A percentile compares a stretch with the other conserved stretches of the same genome.
Conservation (phyloP, 345 rosid genomes). For the Citrus trifoliata region DNA sequence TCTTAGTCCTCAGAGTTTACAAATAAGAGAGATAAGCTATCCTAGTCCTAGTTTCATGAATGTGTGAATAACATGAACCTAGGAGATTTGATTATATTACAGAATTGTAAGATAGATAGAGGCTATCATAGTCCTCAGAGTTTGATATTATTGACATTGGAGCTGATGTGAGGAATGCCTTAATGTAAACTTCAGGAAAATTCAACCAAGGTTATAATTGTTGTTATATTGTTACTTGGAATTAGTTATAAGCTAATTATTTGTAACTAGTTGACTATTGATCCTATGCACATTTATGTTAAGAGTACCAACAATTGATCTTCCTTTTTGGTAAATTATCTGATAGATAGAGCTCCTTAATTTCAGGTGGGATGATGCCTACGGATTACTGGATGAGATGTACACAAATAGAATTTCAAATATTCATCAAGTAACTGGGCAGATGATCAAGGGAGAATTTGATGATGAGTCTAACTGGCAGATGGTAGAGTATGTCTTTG, state of each 20-base stretch:
- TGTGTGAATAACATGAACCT: not conserved
- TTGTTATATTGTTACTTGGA: not conserved
- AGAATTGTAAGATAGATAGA: slow-evolving; percentile 4
- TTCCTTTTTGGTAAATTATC: slow-evolving; percentile 9
- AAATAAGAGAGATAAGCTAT: too few relatives aligned
- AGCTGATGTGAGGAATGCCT: not conserved
- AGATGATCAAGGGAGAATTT: slow-evolving; percentile 90
- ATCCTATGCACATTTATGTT: not conserved
- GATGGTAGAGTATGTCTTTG: slow-evolving; percentile 86
- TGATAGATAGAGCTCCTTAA: slow-evolving; percentile 15
- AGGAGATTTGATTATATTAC: not conserved
- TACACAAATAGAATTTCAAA: slow-evolving; percentile 61
- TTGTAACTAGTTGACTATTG: not conserved
- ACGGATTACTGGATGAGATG: slow-evolving; percentile 80
- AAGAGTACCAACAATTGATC: not conserved
- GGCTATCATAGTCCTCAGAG: not conserved
- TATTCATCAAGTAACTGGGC: slow-evolving; percentile 85
- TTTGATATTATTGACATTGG: not conserved
- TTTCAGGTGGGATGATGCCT: slow-evolving; percentile 78
- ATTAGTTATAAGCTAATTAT: not conserved
- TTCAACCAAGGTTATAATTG: not conserved
- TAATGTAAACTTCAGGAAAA: not conserved
- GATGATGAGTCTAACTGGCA: slow-evolving; percentile 92
- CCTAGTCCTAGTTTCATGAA: too few relatives aligned
- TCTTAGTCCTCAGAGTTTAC: too few relatives aligned